Evolutionary conservation across 2,329 filamentous ascomycete genomes (phyloP), one percentile per base, ranked within the genome.

Genomic region (Pseudopyrenochaeta lycopersici): DNA sequence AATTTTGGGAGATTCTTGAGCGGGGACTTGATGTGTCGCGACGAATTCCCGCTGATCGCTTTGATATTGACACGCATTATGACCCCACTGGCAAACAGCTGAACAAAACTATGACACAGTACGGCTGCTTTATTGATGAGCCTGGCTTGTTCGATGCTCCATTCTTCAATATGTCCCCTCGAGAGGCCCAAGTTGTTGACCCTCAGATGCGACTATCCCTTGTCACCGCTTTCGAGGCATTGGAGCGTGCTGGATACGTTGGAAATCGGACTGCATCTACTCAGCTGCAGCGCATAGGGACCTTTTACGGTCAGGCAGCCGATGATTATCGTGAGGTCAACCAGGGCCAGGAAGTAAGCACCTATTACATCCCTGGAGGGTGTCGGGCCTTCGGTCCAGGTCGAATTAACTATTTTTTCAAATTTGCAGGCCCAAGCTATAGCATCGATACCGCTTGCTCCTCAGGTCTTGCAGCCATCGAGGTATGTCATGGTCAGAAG

Each of bases 281-380:
- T 1, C 38, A 52, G 9, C 48, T 50, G 1, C 47, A 72, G 14
- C 68, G 75, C 5, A 61, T 77, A 5, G 75, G 73, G 7, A 66
- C 62, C 1, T 78, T 65, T 52, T 74, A 70, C 50, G 76, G 76
- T 1, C 49, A 58, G 11, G 60, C 70, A 3, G 63, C 52, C 32
- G 64, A 78, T 44, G 76, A 78, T 46, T 72, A 53, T 23, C 42
- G 49, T 1, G 65, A 68, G 29, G 41, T 61, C 15, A 71, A 68
- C 42, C 39, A 46, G 7, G 55, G 47, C 7, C 58, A 71, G 31
- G 47, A 67, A 20, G 78, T 86, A n/a, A 79, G 81, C 49, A 84
- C 82, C 0, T 85, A 86, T 64, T 83, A 74, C 61, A 82, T 86
- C 38, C 79, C 84, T 0, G 83, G 82, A n/a, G 78, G 77, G 21